Evolutionary conservation across 1,284 basidiomycete species (phyloP).

Genomic region (Thelephora terrestris): DNA sequence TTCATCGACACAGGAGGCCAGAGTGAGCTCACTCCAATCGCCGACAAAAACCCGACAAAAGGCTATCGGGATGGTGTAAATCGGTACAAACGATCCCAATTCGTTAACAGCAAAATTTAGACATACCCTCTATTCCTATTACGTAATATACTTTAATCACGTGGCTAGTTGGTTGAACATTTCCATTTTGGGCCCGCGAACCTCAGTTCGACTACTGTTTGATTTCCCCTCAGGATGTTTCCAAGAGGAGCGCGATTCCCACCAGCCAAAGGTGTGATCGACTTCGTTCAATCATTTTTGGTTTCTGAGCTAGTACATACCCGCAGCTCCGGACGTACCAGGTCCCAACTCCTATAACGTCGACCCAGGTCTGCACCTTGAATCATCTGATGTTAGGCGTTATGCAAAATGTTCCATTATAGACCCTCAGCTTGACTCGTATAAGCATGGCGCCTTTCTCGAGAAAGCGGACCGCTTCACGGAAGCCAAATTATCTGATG

Average conservation of each 20-base stretch:
- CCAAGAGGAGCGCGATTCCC: conserved; percentile 17
- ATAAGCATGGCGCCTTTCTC: conserved; percentile 46
- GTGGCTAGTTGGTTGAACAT: too few species aligned
- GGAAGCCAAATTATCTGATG: conserved; percentile 30
- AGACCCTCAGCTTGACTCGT: conserved; percentile 36
- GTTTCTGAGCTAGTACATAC: background rate
- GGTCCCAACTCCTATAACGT: conserved; percentile 21
- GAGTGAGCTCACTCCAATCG: conserved; percentile 4
- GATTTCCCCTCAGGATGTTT: conserved; percentile 11
- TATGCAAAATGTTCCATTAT: background rate
- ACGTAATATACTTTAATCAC: background rate
- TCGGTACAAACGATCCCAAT: conserved; percentile 92
- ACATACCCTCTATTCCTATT: background rate
- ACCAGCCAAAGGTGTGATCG: conserved; percentile 13
- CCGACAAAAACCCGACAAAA: background rate
- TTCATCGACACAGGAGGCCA: conserved; percentile 25
- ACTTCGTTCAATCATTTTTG: background rate
- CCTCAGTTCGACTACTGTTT: background rate
- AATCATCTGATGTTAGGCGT: background rate
- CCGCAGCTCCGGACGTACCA: conserved; percentile 17
- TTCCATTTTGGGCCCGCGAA: too few species aligned
- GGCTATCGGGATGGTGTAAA: background rate
- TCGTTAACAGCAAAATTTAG: conserved; percentile 31
- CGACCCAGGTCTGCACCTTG: conserved; percentile 10
- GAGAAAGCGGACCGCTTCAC: conserved; percentile 43